A percentile compares a stretch with the other conserved stretches of the same genome.
Conservation (phyloP, 306 rosid genomes). For the Inga leiocalycina region DNA sequence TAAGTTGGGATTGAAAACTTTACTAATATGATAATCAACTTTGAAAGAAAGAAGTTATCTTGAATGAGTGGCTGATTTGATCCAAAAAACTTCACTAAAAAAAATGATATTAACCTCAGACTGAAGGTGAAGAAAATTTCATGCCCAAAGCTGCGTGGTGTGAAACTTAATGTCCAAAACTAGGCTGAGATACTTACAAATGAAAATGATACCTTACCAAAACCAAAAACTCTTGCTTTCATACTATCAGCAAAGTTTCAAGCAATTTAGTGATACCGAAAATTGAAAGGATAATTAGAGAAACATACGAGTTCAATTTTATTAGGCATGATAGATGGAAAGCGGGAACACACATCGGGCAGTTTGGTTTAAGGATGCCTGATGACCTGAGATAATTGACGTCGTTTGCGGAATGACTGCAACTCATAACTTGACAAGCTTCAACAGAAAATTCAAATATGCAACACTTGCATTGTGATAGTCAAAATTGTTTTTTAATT, state of each 20-base stretch:
- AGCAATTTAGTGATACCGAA: slow-evolving; percentile 8
- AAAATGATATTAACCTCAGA: neutral
- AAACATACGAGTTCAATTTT: slow-evolving; percentile 17
- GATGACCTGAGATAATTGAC: neutral
- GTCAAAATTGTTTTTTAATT: neutral
- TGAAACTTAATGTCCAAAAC: neutral
- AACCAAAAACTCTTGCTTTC: neutral
- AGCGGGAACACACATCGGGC: neutral
- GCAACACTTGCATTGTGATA: neutral
- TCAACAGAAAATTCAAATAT: neutral
- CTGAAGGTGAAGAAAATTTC: neutral
- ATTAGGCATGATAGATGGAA: slow-evolving; percentile 3
- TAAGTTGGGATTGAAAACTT: neutral
- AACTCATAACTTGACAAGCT: neutral
- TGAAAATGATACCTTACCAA: neutral
- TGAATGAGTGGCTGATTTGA: neutral
- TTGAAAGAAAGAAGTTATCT: neutral
- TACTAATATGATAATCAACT: neutral
- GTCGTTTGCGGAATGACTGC: neutral
- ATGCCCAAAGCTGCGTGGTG: neutral
- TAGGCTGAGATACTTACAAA: neutral
- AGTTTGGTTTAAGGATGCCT: slow-evolving; percentile 5
- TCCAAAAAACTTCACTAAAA: neutral
- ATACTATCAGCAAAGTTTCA: neutral
- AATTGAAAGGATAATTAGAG: slow-evolving; percentile 4